Evolutionary conservation across 768 basidiomycete species (phyloP), one percentile per base, ranked within the genome.

Genomic region (Trametes cingulata): DNA sequence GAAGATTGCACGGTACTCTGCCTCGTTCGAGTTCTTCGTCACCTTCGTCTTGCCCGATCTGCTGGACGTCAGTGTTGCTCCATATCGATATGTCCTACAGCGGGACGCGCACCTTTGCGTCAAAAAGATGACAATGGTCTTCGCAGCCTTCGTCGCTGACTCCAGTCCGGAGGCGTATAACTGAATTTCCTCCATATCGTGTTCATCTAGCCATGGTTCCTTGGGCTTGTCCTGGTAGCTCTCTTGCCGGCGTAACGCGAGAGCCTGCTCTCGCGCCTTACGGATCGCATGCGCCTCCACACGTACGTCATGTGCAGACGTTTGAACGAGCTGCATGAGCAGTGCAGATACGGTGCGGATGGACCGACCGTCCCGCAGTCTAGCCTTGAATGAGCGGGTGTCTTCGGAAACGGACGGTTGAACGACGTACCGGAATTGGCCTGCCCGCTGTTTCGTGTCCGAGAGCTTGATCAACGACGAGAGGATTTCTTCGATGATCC

Each of bases 401-500:
- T 60, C 41, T 67, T 49, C 1, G 14, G 40, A 36, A 20, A 46
- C 40, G 17, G 40, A 35, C 19, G 53, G 57, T 33, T 58, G 25
- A 15, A 27, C 25, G 4, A 75, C 85, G 14, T 46, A 95, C 94
- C 87, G 81, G 73, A 95, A 96, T 66, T 92, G 91, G 0, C 93
- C 91, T 49, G 90, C 91, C 65, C 89, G 90, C 74, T 93, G 92
- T 71, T 93, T 97, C 19, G 87, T 85, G 67, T 94, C 91, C 2
- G 93, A 91, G 22, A 95, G 79, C 73, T 93, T 95, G 66, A 91
- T 95, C 54, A 98, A 76, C 0, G 93, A 95, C 9, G 86, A 84
- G 25, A 99, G 69, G 35, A 98, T 95, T 73, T 98, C 97, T 71
- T 98, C 95, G n/a, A 98, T 89, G 63, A 98, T 96, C 95, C 95